Evolutionary conservation across 345 rosid genomes (phyloP).

Genomic region (Eucalyptus erythrocorys): DNA sequence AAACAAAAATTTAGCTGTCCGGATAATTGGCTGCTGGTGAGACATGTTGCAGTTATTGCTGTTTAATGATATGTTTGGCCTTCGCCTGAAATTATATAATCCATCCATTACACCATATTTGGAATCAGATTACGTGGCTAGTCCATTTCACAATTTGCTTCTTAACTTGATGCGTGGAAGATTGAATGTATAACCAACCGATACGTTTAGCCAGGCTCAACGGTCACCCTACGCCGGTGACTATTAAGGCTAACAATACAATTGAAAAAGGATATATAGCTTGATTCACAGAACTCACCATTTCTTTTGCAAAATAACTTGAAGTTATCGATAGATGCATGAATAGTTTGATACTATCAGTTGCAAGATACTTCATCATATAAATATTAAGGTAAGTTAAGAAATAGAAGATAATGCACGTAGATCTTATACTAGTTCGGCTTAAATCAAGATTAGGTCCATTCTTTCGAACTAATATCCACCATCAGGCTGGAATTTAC

Average conservation of each 20-base stretch:
- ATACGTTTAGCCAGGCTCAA: not conserved
- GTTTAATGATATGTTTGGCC: not conserved
- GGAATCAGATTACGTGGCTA: not conserved
- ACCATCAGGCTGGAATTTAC: accelerated
- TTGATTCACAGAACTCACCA: not conserved
- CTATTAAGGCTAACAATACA: not conserved
- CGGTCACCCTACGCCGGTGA: accelerated
- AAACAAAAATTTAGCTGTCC: not conserved
- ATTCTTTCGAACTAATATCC: accelerated
- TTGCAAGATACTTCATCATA: no score
- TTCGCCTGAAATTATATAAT: not conserved
- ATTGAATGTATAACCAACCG: not conserved
- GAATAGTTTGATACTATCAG: no score
- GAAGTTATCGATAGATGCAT: no score
- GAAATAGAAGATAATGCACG: no score
- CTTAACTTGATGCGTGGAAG: not conserved
- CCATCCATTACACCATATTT: not conserved
- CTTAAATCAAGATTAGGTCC: no score
- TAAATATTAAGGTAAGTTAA: accelerated
- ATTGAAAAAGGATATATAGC: accelerated
- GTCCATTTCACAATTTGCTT: not conserved
- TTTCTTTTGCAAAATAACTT: no score
- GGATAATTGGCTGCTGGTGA: not conserved
- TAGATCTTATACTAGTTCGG: accelerated
- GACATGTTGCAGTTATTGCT: not conserved